phyloP scores from a whole-genome alignment of 768 basidiomycete genomes.

The Kockovaella imperatae region DNA sequence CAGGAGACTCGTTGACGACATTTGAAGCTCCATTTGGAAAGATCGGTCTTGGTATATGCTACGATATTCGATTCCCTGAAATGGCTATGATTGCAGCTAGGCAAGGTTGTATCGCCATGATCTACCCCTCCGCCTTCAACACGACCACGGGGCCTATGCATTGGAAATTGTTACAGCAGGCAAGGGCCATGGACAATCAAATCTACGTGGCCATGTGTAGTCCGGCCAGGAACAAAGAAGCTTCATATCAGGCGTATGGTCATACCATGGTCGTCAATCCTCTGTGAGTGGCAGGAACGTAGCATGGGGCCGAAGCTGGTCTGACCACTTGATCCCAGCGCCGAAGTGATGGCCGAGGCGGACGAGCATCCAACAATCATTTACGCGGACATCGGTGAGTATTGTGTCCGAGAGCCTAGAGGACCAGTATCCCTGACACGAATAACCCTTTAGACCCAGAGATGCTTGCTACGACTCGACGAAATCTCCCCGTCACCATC shows the following conservation, averaged over 20 bases:
- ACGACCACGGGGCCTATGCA: conserved; percentile 89
- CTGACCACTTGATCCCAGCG: conserved; percentile 50
- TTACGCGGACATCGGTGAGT: conserved; percentile 72
- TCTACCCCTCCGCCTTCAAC: conserved; percentile 95
- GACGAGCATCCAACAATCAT: conserved; percentile 70
- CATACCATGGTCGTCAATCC: conserved; percentile 89
- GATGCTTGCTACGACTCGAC: conserved; percentile 58
- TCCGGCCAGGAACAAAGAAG: conserved; percentile 73
- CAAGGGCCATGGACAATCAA: conserved; percentile 89
- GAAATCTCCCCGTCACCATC: conserved; percentile 80
- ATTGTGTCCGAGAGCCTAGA: background rate
- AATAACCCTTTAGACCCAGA: conserved; percentile 52
- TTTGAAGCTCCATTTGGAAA: conserved; percentile 98
- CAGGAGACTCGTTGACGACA: conserved; percentile 62
- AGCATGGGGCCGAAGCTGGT: background rate
- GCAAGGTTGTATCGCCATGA: conserved; percentile 76
- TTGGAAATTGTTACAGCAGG: conserved; percentile 85
- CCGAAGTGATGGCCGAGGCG: conserved; percentile 63
- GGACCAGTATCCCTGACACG: background rate
- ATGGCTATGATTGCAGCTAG: conserved; percentile 83
- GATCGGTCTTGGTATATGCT: conserved; percentile 91
- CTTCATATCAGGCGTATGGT: conserved; percentile 73
- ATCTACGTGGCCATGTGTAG: conserved; percentile 95
- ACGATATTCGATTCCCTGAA: conserved; percentile 77
- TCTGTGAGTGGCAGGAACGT: conserved; percentile 52